Conservation (phyloP, 768 basidiomycete genomes). For the Cubamyces lactineus region DNA sequence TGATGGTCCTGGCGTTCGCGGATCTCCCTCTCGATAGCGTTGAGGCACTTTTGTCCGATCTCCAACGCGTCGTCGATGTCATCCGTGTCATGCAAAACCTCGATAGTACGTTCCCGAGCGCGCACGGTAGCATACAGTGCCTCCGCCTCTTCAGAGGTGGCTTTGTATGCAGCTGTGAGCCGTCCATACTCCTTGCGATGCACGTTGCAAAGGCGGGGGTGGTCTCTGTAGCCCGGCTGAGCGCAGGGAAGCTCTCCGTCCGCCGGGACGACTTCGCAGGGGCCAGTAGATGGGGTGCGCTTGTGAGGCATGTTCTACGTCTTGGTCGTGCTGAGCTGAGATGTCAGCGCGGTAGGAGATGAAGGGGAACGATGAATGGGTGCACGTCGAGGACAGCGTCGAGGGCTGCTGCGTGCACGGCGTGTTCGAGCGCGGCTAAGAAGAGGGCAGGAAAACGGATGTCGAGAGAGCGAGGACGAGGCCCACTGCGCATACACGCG, state of each 20-base stretch:
- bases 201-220: background rate
- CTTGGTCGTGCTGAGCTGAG: background rate
- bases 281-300: background rate
- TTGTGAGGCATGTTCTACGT: background rate
- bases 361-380: background rate
- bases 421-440: background rate
- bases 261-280: background rate
- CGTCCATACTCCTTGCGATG: conserved; percentile 2
- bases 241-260: background rate
- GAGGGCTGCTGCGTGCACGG: background rate
- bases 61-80: background rate
- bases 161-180: conserved; percentile 3
- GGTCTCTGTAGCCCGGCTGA: background rate
- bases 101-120: background rate
- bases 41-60: background rate
- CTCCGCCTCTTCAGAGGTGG: background rate
- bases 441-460: too few species aligned
- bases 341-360: background rate
- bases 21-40: background rate
- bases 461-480: too few species aligned
- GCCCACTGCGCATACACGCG: too few species aligned
- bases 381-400: background rate
- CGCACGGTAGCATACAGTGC: background rate
- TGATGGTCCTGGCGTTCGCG: conserved; percentile 1
- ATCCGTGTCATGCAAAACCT: background rate